phyloP scores from a whole-genome alignment of 192 early-diverging fungal species.

The Coemansia sp. region DNA sequence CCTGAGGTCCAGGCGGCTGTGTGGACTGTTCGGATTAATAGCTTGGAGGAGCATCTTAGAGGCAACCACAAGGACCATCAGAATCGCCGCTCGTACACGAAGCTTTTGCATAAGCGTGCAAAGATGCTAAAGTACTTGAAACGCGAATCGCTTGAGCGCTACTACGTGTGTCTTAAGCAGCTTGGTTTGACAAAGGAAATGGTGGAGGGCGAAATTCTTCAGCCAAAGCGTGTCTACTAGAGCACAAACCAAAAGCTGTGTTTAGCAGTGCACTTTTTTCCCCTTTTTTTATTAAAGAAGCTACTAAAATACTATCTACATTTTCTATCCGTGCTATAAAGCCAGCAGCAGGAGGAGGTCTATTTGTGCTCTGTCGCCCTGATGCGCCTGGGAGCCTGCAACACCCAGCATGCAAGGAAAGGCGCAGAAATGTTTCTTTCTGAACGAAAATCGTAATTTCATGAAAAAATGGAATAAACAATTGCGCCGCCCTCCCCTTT shows the following conservation, averaged over 20 bases:
- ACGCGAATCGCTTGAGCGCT: constrained; percentile 62
- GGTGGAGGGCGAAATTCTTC: constrained; percentile 55
- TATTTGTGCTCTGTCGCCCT: too few species aligned
- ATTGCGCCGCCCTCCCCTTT: neutral
- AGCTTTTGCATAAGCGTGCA: constrained; percentile 75
- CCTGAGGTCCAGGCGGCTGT: constrained; percentile 94
- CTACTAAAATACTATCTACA: too few species aligned
- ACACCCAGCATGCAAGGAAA: too few species aligned
- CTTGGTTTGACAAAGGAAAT: constrained; percentile 64
- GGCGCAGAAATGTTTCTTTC: too few species aligned
- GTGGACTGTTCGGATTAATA: constrained; percentile 84
- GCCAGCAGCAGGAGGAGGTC: too few species aligned
- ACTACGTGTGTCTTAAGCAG: constrained; percentile 63
- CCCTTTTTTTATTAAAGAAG: too few species aligned
- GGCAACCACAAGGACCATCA: constrained; percentile 84
- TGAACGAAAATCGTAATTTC: too few species aligned
- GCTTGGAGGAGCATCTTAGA: constrained; percentile 75
- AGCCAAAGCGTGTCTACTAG: constrained; percentile 46
- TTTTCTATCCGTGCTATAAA: too few species aligned
- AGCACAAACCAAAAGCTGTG: too few species aligned
- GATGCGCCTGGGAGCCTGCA: too few species aligned
- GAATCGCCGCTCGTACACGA: constrained; percentile 79
- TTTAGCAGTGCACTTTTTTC: too few species aligned
- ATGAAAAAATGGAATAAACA: too few species aligned
- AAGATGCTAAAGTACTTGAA: constrained; percentile 88